These are phyloP conservation scores for Solanum dulcamara DNA, from an alignment of 257 asterid species.

Conservation along the genomic window DNA sequence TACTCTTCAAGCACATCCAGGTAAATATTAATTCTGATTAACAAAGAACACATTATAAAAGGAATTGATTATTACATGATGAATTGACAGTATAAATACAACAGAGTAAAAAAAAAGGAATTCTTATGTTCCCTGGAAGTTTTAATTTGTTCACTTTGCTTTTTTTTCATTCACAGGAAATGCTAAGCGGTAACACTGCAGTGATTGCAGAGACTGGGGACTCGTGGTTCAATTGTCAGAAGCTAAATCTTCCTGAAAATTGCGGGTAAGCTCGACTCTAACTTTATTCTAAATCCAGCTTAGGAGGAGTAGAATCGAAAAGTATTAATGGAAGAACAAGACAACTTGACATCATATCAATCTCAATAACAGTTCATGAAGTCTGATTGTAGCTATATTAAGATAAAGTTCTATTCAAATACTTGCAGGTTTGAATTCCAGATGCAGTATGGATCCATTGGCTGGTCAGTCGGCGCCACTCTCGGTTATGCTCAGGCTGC, in stretches of 20 bases:
- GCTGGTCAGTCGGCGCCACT: conserved; percentile 19
- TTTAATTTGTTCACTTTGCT: not conserved
- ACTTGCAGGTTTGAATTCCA: conserved; percentile 16
- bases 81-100: not conserved
- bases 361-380: not conserved
- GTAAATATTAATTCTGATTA: not conserved
- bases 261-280: conserved; percentile 12
- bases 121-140: not conserved
- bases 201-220: conserved; percentile 15
- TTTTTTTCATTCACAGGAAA: conserved; percentile 3
- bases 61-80: not conserved
- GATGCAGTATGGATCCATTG: conserved; percentile 1
- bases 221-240: conserved; percentile 18
- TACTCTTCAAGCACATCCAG: conserved; percentile 25
- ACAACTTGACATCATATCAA: not conserved
- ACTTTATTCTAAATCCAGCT: not conserved
- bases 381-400: not conserved
- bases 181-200: conserved; percentile 16
- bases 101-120: not conserved
- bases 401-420: not conserved
- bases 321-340: not conserved
- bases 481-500: conserved; percentile 29
- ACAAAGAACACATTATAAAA: not conserved
- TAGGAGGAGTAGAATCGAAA: not conserved
- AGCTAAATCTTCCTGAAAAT: conserved; percentile 19